These are phyloP conservation scores for Leccinum huronense DNA, from an alignment of 1,284 basidiomycete species.

Conservation along the genomic window DNA sequence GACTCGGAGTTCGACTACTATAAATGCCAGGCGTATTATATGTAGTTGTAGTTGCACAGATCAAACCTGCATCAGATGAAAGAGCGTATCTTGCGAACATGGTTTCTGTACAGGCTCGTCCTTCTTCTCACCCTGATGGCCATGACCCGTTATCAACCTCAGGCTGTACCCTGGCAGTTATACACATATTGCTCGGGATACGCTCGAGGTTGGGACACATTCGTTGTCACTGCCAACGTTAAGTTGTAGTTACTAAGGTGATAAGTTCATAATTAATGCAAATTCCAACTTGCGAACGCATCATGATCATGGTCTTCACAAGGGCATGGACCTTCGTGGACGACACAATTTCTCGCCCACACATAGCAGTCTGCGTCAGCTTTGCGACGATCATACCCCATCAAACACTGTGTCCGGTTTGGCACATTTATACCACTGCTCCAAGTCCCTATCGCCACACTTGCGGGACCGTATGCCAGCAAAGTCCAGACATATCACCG, in stretches of 20 bases:
- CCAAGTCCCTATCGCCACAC: constrained; percentile 77
- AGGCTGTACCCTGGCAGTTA: constrained; percentile 71
- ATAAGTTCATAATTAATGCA: not conserved
- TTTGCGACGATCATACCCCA: constrained; percentile 92
- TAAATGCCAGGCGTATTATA: constrained; percentile 3
- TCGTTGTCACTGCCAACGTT: constrained; percentile 65
- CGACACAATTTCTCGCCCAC: constrained; percentile 88
- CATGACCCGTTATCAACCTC: too few species aligned
- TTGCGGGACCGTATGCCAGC: constrained; percentile 65
- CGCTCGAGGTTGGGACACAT: constrained; percentile 84
- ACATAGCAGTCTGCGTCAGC: constrained; percentile 85
- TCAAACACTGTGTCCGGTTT: constrained; percentile 75
- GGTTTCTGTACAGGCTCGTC: constrained; percentile 72
- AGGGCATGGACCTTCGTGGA: constrained; percentile 78
- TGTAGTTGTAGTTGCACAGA: constrained; percentile 5
- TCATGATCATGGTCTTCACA: constrained; percentile 92
- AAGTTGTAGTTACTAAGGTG: constrained; percentile 82
- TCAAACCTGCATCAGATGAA: not conserved
- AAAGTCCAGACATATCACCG: constrained; percentile 85
- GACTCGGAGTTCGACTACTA: too few species aligned
- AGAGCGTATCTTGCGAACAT: constrained; percentile 63
- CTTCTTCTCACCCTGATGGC: too few species aligned
- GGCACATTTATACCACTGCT: constrained; percentile 83
- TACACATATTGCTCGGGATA: constrained; percentile 79
- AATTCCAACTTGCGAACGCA: constrained; percentile 42